Conservation (phyloP, 108 stramenopile species). For the Conticribra guillardii region DNA sequence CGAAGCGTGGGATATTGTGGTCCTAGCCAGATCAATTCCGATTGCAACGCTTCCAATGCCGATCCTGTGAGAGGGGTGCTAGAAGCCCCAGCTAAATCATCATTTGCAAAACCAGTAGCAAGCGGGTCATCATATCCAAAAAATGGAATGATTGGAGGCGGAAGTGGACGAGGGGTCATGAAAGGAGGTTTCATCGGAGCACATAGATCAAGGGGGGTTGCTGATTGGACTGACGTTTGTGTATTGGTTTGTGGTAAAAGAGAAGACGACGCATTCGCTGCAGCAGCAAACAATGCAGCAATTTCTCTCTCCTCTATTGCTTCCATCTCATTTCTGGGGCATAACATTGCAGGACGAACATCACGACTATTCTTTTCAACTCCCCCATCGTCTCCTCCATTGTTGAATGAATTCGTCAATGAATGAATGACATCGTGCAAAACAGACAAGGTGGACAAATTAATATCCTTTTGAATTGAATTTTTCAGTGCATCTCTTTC, state of each 20-base stretch:
- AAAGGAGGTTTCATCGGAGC: neutral
- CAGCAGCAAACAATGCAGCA: slow-evolving; percentile 8
- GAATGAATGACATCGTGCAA: too few relatives aligned
- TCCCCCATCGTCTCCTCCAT: neutral
- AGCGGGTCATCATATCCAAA: slow-evolving; percentile 27
- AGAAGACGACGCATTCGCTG: neutral
- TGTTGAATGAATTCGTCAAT: neutral
- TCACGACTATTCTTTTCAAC: neutral
- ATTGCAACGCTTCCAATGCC: slow-evolving; percentile 62
- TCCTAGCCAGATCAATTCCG: slow-evolving; percentile 78
- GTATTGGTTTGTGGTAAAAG: neutral
- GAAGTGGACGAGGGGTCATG: slow-evolving; percentile 10
- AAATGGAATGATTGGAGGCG: slow-evolving; percentile 32
- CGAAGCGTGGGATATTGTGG: slow-evolving; percentile 71
- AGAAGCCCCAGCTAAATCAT: neutral
- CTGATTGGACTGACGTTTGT: neutral
- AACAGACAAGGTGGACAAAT: too few relatives aligned
- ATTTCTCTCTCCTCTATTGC: neutral
- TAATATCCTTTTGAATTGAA: neutral
- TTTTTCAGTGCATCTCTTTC: neutral
- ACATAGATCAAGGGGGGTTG: neutral
- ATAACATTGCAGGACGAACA: neutral
- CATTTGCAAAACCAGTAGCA: neutral
- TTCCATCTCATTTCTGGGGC: neutral
- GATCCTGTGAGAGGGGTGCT: slow-evolving; percentile 19